Conservation (phyloP, 2,329 filamentous ascomycete species). For the Phialophora macrospora region DNA sequence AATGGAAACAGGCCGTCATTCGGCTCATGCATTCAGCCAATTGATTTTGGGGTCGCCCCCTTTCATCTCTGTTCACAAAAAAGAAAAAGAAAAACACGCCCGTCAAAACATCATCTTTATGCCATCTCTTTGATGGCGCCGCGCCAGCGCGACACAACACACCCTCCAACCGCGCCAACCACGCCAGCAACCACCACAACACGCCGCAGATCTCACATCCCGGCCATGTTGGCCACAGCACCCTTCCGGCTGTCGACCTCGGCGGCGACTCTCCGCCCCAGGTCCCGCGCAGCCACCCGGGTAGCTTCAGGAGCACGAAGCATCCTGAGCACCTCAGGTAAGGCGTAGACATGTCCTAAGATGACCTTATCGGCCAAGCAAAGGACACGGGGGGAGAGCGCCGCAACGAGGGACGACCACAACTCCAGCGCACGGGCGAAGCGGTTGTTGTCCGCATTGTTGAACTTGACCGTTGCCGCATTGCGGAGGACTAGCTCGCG, state of each 20-base stretch:
- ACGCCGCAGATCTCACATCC: neutral
- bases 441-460: conserved; percentile 50
- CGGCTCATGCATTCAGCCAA: neutral
- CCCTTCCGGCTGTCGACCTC: conserved; percentile 17
- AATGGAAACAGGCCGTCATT: neutral
- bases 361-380: conserved; percentile 57
- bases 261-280: conserved; percentile 43
- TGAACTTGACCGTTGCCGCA: conserved; percentile 53
- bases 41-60: neutral
- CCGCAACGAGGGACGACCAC: conserved; percentile 55
- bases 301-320: conserved; percentile 51
- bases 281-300: conserved; percentile 47
- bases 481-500: conserved; percentile 58
- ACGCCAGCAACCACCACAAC: neutral
- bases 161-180: neutral
- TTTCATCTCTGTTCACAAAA: neutral
- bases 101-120: neutral
- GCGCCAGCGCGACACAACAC: conserved; percentile 1
- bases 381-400: conserved; percentile 57
- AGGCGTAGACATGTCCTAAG: conserved; percentile 56
- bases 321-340: conserved; percentile 56
- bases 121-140: conserved; percentile 6
- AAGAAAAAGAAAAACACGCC: neutral
- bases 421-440: conserved; percentile 49
- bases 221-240: neutral